phyloP scores from a whole-genome alignment of 2,329 filamentous ascomycete species.

The Coleophoma cylindrospora region DNA sequence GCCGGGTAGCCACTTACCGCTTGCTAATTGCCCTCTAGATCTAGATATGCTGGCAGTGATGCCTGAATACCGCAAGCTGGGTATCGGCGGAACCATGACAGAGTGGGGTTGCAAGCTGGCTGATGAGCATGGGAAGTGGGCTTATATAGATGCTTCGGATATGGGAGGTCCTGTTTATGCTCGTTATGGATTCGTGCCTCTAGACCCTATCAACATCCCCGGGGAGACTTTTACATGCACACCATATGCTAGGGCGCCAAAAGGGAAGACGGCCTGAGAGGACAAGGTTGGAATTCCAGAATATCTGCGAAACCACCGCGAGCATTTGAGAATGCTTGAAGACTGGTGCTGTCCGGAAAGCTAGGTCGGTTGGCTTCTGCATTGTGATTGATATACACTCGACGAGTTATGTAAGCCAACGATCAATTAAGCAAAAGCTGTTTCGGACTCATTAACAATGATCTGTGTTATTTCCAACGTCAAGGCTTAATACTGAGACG shows the following conservation, averaged over 20 bases:
- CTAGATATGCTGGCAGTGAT: constrained; percentile 5
- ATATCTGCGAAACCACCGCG: too few species aligned
- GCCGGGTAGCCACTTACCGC: background rate
- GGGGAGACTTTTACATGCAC: background rate
- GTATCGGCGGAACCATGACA: constrained; percentile 4
- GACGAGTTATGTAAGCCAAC: too few species aligned
- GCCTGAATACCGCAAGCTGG: constrained; percentile 4
- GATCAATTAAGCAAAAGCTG: too few species aligned
- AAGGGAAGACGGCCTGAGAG: too few species aligned
- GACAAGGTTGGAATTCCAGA: too few species aligned
- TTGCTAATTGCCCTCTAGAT: background rate
- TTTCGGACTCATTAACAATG: too few species aligned
- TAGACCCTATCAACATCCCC: background rate
- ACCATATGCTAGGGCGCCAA: background rate
- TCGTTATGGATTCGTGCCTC: constrained; percentile 4
- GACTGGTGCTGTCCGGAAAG: too few species aligned
- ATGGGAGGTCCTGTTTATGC: constrained; percentile 4
- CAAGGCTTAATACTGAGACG: too few species aligned
- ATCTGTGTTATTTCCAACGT: too few species aligned
- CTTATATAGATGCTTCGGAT: constrained; percentile 6
- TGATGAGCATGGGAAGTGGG: constrained; percentile 1
- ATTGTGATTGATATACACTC: too few species aligned
- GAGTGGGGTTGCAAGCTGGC: constrained; percentile 5
- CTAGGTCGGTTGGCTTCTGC: too few species aligned
- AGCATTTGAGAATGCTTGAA: too few species aligned